A percentile compares a stretch with the other conserved stretches of the same genome.
Conservation (phyloP, 1,139 yeast species). For the Debaryomyces udenii region DNA sequence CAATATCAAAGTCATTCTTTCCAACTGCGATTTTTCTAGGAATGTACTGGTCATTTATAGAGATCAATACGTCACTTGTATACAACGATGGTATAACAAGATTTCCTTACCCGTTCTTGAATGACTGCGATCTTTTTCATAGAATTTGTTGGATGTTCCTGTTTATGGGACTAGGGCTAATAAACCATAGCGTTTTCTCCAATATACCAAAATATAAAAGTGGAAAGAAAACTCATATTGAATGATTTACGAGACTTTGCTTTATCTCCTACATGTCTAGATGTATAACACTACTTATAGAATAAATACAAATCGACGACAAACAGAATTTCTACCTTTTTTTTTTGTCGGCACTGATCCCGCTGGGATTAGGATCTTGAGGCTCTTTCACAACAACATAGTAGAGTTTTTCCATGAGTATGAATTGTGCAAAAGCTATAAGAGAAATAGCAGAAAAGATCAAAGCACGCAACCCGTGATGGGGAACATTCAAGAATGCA, state of each 20-base stretch:
- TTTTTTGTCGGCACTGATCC: not conserved
- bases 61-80: conserved; percentile 14
- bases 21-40: conserved; percentile 9
- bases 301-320: too few species aligned
- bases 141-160: conserved; percentile 12
- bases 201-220: not conserved
- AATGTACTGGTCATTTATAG: conserved; percentile 12
- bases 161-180: conserved; percentile 1
- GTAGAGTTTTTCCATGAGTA: conserved; percentile 31
- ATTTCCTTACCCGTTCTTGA: conserved; percentile 26
- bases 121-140: conserved; percentile 11
- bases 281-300: too few species aligned
- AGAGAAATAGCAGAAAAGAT: conserved; percentile 55
- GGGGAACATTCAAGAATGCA: conserved; percentile 61
- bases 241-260: not conserved
- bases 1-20: conserved; percentile 2
- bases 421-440: conserved; percentile 43
- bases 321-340: too few species aligned
- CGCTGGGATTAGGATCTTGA: conserved; percentile 1
- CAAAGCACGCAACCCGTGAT: conserved; percentile 41
- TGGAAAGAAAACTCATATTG: not conserved
- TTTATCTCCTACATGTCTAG: too few species aligned
- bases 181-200: not conserved
- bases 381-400: conserved; percentile 22
- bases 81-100: conserved; percentile 14